A percentile compares a stretch with the other conserved stretches of the same genome.
Evolutionary conservation across 2,329 filamentous ascomycete species (phyloP).

Genomic region (Aspergillus floridensis): DNA sequence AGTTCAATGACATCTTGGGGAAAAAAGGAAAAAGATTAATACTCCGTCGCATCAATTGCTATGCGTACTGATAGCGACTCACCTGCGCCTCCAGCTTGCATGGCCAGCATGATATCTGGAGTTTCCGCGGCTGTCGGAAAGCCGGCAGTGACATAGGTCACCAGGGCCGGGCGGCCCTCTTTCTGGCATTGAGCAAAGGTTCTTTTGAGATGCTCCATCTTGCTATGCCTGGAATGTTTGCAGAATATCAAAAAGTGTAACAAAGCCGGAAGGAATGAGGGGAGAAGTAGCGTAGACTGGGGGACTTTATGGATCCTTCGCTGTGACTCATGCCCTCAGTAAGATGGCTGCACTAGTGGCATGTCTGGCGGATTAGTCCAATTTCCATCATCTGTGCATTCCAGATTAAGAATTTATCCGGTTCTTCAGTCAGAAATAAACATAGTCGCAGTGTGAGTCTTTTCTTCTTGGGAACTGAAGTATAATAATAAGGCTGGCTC

Average conservation of each 20-base stretch:
- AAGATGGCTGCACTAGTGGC: not conserved
- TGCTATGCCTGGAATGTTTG: not conserved
- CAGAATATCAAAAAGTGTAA: not conserved
- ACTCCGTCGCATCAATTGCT: not conserved
- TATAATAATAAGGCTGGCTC: too few species aligned
- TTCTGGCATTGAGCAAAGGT: slow-evolving; percentile 54
- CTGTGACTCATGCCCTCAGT: slow-evolving; percentile 2
- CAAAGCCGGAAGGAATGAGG: not conserved
- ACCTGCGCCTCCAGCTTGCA: slow-evolving; percentile 90
- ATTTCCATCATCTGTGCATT: not conserved
- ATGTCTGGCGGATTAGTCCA: not conserved
- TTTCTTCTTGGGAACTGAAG: too few species aligned
- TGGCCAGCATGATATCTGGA: slow-evolving; percentile 73
- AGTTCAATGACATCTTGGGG: slow-evolving; percentile 81
- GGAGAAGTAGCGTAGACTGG: not conserved
- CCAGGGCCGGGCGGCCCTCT: slow-evolving; percentile 67
- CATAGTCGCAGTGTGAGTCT: not conserved
- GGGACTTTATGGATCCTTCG: not conserved
- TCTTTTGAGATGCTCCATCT: slow-evolving; percentile 50
- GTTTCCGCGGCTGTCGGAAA: slow-evolving; percentile 77
- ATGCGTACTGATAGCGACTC: slow-evolving; percentile 14
- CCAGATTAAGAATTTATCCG: not conserved
- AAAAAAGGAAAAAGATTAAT: not conserved
- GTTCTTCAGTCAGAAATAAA: not conserved
- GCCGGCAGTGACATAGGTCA: slow-evolving; percentile 93